phyloP scores from a whole-genome alignment of 495 filamentous ascomycete genomes.

The Penicillium ochrochloron region DNA sequence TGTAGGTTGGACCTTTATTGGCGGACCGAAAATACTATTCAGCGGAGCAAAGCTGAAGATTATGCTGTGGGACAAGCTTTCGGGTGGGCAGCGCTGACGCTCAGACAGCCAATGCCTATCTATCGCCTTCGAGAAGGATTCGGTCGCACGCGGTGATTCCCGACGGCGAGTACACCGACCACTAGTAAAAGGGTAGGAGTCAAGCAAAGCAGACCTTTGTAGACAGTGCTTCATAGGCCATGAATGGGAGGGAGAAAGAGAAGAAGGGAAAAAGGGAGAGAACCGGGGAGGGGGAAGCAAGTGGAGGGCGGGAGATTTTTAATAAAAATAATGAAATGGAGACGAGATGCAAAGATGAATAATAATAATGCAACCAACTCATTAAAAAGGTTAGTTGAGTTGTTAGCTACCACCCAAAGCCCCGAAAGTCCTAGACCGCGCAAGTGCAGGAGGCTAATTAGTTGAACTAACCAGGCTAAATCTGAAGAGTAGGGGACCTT shows the following conservation, averaged over 20 bases:
- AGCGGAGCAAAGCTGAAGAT: slow-evolving; percentile 1
- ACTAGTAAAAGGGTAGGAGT: slow-evolving; percentile 1
- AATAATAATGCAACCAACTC: not conserved
- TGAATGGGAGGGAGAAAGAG: not conserved
- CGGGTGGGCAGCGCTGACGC: not conserved
- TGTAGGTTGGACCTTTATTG: not conserved
- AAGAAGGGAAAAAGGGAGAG: not conserved
- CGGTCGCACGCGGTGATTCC: not conserved
- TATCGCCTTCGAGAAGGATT: slow-evolving; percentile 3
- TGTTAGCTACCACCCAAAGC: not conserved
- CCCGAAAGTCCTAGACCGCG: not conserved
- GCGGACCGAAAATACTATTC: not conserved
- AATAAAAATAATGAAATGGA: not conserved
- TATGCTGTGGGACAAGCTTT: slow-evolving; percentile 5
- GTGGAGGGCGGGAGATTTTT: not conserved
- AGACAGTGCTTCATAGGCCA: not conserved
- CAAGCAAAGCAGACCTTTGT: not conserved
- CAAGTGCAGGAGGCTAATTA: not conserved
- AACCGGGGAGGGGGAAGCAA: slow-evolving; percentile 2
- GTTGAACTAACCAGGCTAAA: not conserved
- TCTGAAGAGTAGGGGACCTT: not conserved
- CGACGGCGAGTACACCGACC: not conserved
- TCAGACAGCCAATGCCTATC: slow-evolving; percentile 2
- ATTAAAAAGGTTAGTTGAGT: not conserved
- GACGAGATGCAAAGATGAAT: not conserved